phyloP scores from a whole-genome alignment of 2,329 filamentous ascomycete species.

The Stagonosporopsis cucurbitacearum region DNA sequence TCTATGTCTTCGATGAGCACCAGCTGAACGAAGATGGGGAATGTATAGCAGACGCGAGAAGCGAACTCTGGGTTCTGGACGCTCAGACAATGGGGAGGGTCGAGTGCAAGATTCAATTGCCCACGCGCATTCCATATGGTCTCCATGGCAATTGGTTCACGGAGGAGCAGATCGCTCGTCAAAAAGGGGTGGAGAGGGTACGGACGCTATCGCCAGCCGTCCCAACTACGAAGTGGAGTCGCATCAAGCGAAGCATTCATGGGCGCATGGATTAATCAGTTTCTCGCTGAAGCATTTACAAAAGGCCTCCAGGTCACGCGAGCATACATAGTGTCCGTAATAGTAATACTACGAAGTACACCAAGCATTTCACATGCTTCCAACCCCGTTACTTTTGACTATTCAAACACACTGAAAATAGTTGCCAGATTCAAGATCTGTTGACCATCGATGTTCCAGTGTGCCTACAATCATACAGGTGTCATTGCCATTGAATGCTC shows the following conservation, averaged over 20 bases:
- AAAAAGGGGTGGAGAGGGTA: conserved; percentile 35
- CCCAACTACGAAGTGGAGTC: conserved; percentile 13
- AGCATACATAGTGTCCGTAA: conserved; percentile 1
- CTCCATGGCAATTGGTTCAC: conserved; percentile 57
- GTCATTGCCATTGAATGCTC: background rate
- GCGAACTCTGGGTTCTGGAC: conserved; percentile 73
- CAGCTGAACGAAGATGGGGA: conserved; percentile 63
- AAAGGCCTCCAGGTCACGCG: background rate
- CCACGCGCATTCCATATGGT: conserved; percentile 73
- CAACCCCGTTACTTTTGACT: too few species aligned
- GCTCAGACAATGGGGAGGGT: conserved; percentile 67
- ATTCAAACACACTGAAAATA: background rate
- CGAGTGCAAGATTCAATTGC: conserved; percentile 64
- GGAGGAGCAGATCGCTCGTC: conserved; percentile 41
- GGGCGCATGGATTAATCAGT: conserved; percentile 20
- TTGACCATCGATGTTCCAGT: background rate
- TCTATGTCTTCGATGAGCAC: conserved; percentile 73
- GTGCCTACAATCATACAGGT: background rate
- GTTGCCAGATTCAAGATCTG: too few species aligned
- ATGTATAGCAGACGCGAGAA: conserved; percentile 51
- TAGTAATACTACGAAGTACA: conserved; percentile 6
- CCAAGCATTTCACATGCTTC: background rate
- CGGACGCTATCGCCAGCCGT: conserved; percentile 26
- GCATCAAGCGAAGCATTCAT: conserved; percentile 21
- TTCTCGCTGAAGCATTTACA: background rate